Conservation (phyloP, 148 eudicot genomes). For the Suaeda aralocaspica region DNA sequence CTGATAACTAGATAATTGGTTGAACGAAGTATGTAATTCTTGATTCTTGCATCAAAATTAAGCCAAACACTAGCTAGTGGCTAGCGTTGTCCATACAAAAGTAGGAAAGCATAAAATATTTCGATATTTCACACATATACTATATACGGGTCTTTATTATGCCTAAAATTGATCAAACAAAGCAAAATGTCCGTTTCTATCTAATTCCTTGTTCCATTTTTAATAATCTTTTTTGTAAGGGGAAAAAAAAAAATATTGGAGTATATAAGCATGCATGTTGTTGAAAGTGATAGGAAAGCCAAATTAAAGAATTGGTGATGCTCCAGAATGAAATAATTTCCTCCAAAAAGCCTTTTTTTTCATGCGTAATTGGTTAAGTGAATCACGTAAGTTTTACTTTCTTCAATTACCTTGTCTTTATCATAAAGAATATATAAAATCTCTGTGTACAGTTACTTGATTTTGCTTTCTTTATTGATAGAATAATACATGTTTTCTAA, state of each 20-base stretch:
- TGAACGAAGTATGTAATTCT: not conserved
- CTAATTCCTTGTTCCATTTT: conserved; percentile 11
- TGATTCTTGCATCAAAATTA: not conserved
- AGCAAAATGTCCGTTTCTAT: conserved; percentile 12
- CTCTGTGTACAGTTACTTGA: not conserved
- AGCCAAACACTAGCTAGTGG: not conserved
- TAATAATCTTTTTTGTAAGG: no score
- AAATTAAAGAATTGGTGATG: not conserved
- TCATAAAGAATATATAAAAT: conserved; percentile 3
- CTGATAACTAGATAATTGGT: no score
- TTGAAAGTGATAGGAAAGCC: conserved; percentile 12
- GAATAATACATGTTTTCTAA: not conserved
- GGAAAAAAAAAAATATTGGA: not conserved
- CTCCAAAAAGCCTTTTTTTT: not conserved
- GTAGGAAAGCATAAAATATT: not conserved
- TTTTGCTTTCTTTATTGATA: not conserved
- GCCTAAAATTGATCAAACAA: conserved; percentile 16
- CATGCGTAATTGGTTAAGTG: conserved; percentile 12
- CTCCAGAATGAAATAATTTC: conserved; percentile 1
- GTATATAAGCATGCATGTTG: conserved; percentile 8
- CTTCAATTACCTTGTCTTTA: conserved; percentile 1
- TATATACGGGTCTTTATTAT: not conserved
- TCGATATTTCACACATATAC: not conserved
- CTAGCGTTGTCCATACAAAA: not conserved
- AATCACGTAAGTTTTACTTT: conserved; percentile 22